Base-by-base conservation (phyloP, 208 protist genomes). In the Leishmania tarentolae region DNA sequence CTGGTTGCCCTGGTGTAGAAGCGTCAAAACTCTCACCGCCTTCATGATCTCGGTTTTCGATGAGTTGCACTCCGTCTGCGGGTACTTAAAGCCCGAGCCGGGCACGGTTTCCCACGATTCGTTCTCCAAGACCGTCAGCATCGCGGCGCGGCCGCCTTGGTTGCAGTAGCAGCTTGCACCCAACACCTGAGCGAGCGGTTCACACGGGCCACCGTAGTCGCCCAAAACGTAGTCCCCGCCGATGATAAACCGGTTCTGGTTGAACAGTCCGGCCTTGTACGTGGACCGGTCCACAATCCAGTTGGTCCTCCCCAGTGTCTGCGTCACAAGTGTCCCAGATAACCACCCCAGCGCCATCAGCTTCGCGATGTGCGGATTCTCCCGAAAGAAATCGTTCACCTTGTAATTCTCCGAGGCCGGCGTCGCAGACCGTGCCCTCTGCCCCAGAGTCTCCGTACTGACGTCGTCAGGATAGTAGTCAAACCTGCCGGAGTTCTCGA, bases 311-410 rank as follows among this genome's bases (percentile, higher is more conserved):
- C 47, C 9, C 44, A 93, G 77, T 2, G 86, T 76, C 71, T 74
- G 37, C 31, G 80, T 11, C 11, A 92, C 13, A 35, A 84, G 76
- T 13, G 80, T 83, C 11, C 80, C 90, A 15, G 69, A 65, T 11
- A 92, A 8, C 88, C 90, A 93, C 21, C 90, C 88, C 37, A 73
- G 63, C n/a, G 90, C 70, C 80, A 87, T 90, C 35, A 88, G 37
- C 69, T 84, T 80, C 3, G 79, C 75, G 19, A 65, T 21, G 37
- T 13, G 11, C 59, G 59, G 59, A 37, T 65, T 24, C n/a, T 0
- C 59, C 28, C 37, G 9, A 13, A 65, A 65, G 59, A 65, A 65
- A 2, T 21, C 28, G 8, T 65, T n/a, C n/a, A 65, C n/a, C 7
- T 24, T 65, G 59, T 37, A 65, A 7, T 65, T 65, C n/a, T 11